Percentiles rank a stretch among this genome's conserved stretches.
These are phyloP conservation scores for Sphenostylis stenocarpa DNA, from an alignment of 306 rosid species.

Conservation along the genomic window DNA sequence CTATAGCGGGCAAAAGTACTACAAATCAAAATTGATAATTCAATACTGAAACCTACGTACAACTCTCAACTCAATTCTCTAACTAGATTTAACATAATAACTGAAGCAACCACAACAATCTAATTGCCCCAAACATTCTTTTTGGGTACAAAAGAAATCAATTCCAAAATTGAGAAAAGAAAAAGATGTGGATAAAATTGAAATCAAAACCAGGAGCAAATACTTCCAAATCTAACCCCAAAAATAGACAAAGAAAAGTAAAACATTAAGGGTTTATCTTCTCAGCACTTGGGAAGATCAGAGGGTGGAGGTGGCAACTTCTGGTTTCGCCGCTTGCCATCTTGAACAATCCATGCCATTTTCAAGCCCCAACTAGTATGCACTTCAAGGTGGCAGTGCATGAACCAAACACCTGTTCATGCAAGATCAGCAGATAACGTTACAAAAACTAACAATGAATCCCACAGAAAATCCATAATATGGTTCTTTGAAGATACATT, in stretches of 20 bases:
- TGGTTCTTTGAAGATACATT: not conserved
- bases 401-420: conserved; percentile 73
- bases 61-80: not conserved
- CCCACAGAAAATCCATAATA: not conserved
- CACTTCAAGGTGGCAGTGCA: conserved; percentile 84
- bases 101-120: conserved; percentile 10
- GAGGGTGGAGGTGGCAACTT: conserved; percentile 83
- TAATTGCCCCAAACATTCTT: not conserved
- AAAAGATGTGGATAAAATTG: conserved; percentile 11
- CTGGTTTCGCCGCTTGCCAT: conserved; percentile 60
- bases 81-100: not conserved
- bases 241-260: conserved; percentile 21
- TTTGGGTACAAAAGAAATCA: not conserved
- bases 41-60: conserved; percentile 12
- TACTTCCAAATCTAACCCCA: conserved; percentile 17
- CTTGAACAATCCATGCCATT: conserved; percentile 80
- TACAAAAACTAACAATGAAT: not conserved
- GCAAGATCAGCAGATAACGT: not conserved
- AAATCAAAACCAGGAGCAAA: conserved; percentile 14
- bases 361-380: conserved; percentile 87
- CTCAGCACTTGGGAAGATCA: conserved; percentile 75
- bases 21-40: not conserved
- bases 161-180: not conserved
- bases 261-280: not conserved
- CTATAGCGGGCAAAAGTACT: not conserved